A percentile compares a stretch with the other conserved stretches of the same genome.
Evolutionary conservation across 1,139 yeast species (phyloP).

Genomic region (Suhomyces kunorum): DNA sequence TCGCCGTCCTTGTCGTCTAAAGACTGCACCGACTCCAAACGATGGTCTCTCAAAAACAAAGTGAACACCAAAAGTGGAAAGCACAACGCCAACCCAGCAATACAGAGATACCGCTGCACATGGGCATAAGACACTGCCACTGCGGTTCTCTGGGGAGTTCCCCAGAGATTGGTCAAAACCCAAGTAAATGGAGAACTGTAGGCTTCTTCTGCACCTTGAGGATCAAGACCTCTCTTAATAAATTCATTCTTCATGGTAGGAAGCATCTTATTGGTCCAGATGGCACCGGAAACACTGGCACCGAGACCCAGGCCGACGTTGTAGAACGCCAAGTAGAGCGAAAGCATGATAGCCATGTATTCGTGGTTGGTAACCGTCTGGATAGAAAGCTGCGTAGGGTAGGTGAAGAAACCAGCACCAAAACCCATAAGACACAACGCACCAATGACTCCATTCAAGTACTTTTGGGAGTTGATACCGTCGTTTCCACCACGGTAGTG

Average conservation of each 20-base stretch:
- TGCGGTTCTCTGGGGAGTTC: slow-evolving; percentile 56
- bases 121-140: slow-evolving; percentile 59
- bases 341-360: slow-evolving; percentile 62
- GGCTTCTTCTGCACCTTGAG: slow-evolving; percentile 45
- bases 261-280: slow-evolving; percentile 57
- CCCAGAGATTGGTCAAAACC: slow-evolving; percentile 53
- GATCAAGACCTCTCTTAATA: slow-evolving; percentile 17
- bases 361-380: slow-evolving; percentile 64
- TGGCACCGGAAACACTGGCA: slow-evolving; percentile 58
- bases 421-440: slow-evolving; percentile 66
- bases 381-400: slow-evolving; percentile 65
- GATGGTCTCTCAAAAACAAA: slow-evolving; percentile 57
- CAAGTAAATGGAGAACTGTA: slow-evolving; percentile 56
- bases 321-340: slow-evolving; percentile 55
- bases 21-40: slow-evolving; percentile 42
- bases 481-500: slow-evolving; percentile 56
- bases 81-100: slow-evolving; percentile 56
- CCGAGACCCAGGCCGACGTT: slow-evolving; percentile 63
- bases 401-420: slow-evolving; percentile 72
- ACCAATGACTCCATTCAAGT: slow-evolving; percentile 61
- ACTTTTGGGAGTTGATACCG: slow-evolving; percentile 32
- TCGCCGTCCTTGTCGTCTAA: slow-evolving; percentile 15
- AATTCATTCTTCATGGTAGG: slow-evolving; percentile 24
- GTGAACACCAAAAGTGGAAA: slow-evolving; percentile 52
- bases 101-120: slow-evolving; percentile 57